Conservation (phyloP, 2,329 filamentous ascomycete genomes). For the Fusarium sterilihyphosum region DNA sequence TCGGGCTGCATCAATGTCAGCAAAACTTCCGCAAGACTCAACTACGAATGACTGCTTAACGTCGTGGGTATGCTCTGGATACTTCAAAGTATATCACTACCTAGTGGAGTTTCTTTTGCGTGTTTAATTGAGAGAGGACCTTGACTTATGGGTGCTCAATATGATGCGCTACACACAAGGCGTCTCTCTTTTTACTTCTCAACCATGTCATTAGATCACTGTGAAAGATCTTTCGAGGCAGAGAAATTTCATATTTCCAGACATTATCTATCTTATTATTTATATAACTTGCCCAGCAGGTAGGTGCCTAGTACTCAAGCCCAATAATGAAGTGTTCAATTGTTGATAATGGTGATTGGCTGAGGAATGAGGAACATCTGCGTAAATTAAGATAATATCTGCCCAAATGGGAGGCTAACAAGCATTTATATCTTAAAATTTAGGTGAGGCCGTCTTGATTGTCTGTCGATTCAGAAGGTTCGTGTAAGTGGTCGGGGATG, state of each 20-base stretch:
- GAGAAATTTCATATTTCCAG: neutral
- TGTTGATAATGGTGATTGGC: neutral
- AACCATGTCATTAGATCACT: neutral
- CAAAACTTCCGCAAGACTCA: neutral
- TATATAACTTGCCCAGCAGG: neutral
- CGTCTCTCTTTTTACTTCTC: no score
- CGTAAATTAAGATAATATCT: neutral
- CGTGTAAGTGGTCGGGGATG: neutral
- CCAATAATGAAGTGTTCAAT: neutral
- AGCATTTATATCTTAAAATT: neutral
- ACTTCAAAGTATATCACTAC: neutral
- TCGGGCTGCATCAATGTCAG: neutral
- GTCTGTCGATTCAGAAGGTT: neutral
- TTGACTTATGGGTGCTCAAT: neutral
- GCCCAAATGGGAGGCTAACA: neutral
- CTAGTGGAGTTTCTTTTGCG: neutral
- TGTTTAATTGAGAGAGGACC: neutral
- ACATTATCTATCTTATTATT: neutral
- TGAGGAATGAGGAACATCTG: neutral
- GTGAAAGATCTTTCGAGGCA: neutral
- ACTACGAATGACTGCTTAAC: neutral
- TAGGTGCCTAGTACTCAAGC: neutral
- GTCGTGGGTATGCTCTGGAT: neutral
- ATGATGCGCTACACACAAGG: neutral
- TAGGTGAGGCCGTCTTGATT: neutral